Evolutionary conservation across 106 monocot species (phyloP), one percentile per base, ranked within the genome.

Genomic region (Phalaenopsis aphrodite): DNA sequence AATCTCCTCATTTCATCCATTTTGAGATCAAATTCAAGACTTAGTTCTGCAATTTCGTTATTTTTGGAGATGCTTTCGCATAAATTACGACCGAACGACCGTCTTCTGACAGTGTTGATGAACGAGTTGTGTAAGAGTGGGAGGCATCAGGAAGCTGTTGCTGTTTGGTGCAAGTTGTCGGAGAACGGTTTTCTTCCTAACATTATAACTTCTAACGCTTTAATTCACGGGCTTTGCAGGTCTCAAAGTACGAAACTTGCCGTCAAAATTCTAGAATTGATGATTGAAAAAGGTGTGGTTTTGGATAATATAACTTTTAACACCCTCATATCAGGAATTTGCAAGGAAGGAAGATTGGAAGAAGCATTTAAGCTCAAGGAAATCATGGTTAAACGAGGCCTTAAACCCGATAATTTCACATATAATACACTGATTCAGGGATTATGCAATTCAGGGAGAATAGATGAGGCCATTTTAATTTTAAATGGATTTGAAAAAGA

Each of bases 361-460:
- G 84, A 89, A 73, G 92, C 82, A 39, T 84, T 90, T 88, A 86
- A 85, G 79, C 86, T 97, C 74, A 75, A 81, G 41, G 92, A 89
- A 30, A 87, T 87, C 38, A 92, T 90, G 94, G 46, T 78, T 24
- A 90, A 79, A 87, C 83, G 82, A 77, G 97, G 94, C 15, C 71
- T 97, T 42, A 90, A 89, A 46, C 92, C 91, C 23, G 90, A 97
- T 80, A 86, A 81, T 72, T 84, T 79, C 75, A 97, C 94, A n/a
- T 92, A 84, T 76, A 97, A 90, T 57, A 82, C 92, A 24, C 83
- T 94, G 47, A 81, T 97, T 55, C 68, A 82, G 78, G 93, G 90
- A 5, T 87, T 92, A 81, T 90, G 87, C 79, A 57, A 81, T 80
- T 85, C 72, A 52, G 90, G 94, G 43, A 93, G 68, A 82, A 88